Conservation (phyloP, 2,329 filamentous ascomycete species). For the Pestalotiopsis sp. region DNA sequence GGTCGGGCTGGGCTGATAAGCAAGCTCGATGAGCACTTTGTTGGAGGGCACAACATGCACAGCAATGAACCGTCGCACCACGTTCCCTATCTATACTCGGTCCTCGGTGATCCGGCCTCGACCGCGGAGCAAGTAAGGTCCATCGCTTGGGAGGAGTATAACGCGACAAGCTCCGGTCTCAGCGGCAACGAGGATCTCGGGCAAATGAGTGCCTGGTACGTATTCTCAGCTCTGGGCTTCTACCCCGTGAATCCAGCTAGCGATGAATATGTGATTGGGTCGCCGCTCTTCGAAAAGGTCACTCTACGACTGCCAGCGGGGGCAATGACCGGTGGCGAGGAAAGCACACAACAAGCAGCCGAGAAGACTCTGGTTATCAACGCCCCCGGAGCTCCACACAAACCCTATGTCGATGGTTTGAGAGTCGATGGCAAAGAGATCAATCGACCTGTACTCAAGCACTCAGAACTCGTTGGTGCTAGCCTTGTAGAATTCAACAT, state of each 20-base stretch:
- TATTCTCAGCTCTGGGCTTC: constrained; percentile 48
- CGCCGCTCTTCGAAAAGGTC: constrained; percentile 48
- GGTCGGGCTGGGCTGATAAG: constrained; percentile 36
- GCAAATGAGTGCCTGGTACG: constrained; percentile 52
- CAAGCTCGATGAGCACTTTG: constrained; percentile 46
- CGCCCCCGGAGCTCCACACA: constrained; percentile 40
- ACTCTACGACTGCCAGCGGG: constrained; percentile 37
- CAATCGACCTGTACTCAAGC: constrained; percentile 36
- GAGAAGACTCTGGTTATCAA: constrained; percentile 37
- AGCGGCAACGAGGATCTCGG: constrained; percentile 50
- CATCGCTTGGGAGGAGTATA: constrained; percentile 43
- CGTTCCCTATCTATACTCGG: constrained; percentile 46
- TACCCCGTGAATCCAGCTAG: constrained; percentile 47
- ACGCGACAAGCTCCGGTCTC: constrained; percentile 45
- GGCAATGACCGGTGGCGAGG: constrained; percentile 23
- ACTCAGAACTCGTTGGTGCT: constrained; percentile 40
- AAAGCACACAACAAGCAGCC: neutral
- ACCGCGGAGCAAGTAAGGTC: constrained; percentile 39
- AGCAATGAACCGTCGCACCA: constrained; percentile 50
- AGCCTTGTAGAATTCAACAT: constrained; percentile 45
- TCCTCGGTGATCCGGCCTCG: constrained; percentile 38
- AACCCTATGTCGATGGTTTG: constrained; percentile 41
- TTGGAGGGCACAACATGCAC: constrained; percentile 46
- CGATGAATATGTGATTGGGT: constrained; percentile 45
- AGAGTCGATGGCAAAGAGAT: constrained; percentile 40